Evolutionary conservation across 257 asterid genomes (phyloP), one percentile per base, ranked within the genome.

Genomic region (Agastache rugosa): DNA sequence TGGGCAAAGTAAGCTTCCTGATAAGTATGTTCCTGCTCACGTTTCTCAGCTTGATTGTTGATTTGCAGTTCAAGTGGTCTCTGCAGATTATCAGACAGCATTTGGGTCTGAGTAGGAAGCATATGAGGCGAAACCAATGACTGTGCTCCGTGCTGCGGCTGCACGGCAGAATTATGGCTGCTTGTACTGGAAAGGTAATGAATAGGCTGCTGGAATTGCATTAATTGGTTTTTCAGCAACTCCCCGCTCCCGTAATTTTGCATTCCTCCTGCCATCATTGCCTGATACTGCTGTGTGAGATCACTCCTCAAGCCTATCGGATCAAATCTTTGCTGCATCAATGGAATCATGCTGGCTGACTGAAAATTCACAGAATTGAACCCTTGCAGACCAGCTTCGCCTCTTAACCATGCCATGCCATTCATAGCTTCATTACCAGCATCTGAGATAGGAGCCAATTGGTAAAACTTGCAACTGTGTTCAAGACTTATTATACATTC

Each of bases 261-360:
- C 78, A 87, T 72, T 48, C 96, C 96, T 3, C 90, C 83, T 6
- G 96, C 90, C 73, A 91, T 54, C 89, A 93, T 86, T 71, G 94
- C 91, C 81, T 89, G 98, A 71, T 91, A 93, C 74, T 86, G 97
- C 85, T 88, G 93, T 44, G 86, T 76, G 11, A 89, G 85, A 77
- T 93, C 98, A 62, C 74, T 87, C 42, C 87, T 89, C 50, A 81
- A 68, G 81, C 83, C 72, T 31, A 80, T 37, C 1, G 96, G 91
- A 80, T 91, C 97, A 8, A 87, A 73, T 75, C 95, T 83, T 84
- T 93, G 97, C 76, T 89, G 96, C 91, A 85, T 86, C 91, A 88
- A 86, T 1, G 97, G 97, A 39, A 80, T 74, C 96, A 87, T 87
- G 54, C 97, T 88, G 5, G 75, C 73, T 39, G 97, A 85, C 53